phyloP scores from a whole-genome alignment of 768 basidiomycete species.

The Psilocybe subaeruginosa region DNA sequence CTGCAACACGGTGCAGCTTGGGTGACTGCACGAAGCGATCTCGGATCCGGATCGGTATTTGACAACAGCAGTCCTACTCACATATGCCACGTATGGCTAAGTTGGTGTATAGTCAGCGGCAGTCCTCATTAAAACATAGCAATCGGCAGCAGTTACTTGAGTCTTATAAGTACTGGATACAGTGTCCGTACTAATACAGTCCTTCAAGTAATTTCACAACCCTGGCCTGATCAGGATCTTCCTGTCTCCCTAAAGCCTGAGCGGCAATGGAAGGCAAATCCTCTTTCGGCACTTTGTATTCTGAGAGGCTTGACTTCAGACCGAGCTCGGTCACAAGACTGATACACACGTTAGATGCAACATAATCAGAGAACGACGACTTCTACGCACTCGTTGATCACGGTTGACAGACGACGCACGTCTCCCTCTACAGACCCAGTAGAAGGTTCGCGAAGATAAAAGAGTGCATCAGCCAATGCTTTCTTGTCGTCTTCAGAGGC shows the following conservation, averaged over 20 bases:
- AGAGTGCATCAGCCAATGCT: constrained; percentile 55
- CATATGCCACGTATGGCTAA: too few species aligned
- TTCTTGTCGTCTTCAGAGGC: constrained; percentile 67
- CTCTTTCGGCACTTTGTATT: constrained; percentile 65
- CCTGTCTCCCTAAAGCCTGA: constrained; percentile 44
- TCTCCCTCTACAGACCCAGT: constrained; percentile 71
- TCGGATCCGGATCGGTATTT: too few species aligned
- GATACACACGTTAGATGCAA: not conserved
- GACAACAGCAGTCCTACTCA: too few species aligned
- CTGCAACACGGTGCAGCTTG: too few species aligned
- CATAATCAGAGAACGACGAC: not conserved
- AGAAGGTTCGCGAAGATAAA: constrained; percentile 60
- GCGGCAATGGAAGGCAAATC: constrained; percentile 59
- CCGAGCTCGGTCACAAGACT: constrained; percentile 67
- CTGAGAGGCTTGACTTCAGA: constrained; percentile 55
- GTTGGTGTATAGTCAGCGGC: too few species aligned
- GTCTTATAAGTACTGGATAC: too few species aligned
- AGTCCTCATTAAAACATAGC: too few species aligned
- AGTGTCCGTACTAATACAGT: constrained; percentile 8
- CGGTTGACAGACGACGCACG: constrained; percentile 49
- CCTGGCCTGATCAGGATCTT: constrained; percentile 38
- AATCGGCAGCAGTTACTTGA: too few species aligned
- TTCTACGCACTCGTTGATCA: constrained; percentile 55
- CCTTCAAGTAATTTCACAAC: constrained; percentile 53
- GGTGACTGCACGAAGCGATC: too few species aligned